Conservation (phyloP, 2,329 filamentous ascomycete species). For the Clonostachys sp. region DNA sequence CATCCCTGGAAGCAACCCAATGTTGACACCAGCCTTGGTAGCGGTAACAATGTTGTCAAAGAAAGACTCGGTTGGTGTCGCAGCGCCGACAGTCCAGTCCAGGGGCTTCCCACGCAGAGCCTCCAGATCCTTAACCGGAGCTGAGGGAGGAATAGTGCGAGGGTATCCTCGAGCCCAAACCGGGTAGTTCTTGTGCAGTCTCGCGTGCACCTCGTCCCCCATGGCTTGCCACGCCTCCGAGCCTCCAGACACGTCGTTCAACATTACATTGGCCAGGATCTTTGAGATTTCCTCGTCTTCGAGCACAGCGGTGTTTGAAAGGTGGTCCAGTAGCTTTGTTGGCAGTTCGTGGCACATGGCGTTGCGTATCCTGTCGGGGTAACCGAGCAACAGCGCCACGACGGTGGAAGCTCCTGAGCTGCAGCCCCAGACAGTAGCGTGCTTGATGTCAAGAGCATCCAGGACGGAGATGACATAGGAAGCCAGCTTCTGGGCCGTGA, state of each 20-base stretch:
- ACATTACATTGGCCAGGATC: neutral
- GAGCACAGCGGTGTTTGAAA: neutral
- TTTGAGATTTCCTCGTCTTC: neutral
- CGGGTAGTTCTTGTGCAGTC: neutral
- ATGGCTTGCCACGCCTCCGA: neutral
- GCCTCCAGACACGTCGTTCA: neutral
- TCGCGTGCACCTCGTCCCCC: neutral
- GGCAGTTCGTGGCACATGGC: conserved; percentile 1
- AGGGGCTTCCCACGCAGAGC: neutral
- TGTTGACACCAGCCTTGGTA: neutral
- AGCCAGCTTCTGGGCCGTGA: conserved; percentile 1
- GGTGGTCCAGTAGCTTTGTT: neutral
- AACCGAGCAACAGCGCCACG: neutral
- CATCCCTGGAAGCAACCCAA: neutral
- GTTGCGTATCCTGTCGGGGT: conserved; percentile 1
- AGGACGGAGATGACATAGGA: neutral
- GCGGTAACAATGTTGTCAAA: conserved; percentile 1
- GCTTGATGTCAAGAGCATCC: neutral
- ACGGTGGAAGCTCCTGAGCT: conserved; percentile 1
- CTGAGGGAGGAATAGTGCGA: neutral
- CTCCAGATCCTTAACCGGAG: neutral
- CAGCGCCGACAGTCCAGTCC: neutral
- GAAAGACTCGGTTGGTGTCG: neutral
- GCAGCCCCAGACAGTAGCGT: neutral
- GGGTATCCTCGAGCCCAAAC: neutral